A percentile compares a stretch with the other conserved stretches of the same genome.
phyloP scores from a whole-genome alignment of 83 land plant genomes.

The Thuja plicata region DNA sequence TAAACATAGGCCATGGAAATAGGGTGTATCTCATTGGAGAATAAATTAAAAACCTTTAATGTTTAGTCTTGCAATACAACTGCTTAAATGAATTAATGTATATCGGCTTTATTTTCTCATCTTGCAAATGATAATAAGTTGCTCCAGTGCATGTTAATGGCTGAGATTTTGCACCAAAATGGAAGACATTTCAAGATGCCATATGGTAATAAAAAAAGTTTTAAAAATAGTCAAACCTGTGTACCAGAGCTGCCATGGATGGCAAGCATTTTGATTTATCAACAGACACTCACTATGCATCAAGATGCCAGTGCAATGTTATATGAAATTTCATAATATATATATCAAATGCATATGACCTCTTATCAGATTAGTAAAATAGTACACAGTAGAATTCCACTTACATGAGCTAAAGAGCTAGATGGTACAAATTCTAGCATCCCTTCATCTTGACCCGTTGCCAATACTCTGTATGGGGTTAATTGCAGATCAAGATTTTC shows the following conservation, averaged over 20 bases:
- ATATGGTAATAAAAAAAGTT: neutral
- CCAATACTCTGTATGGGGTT: conserved; percentile 93
- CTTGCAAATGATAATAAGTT: neutral
- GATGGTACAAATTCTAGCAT: conserved; percentile 97
- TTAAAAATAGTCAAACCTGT: neutral
- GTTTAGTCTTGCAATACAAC: neutral
- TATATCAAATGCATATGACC: neutral
- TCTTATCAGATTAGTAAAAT: neutral
- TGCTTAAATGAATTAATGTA: neutral
- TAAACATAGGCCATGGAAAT: no score
- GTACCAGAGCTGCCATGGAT: neutral
- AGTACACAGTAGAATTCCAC: neutral
- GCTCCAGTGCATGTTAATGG: neutral
- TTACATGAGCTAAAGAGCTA: conserved; percentile 89
- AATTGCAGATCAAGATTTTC: conserved; percentile 96
- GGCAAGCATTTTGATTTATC: neutral
- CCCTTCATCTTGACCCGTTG: conserved; percentile 98
- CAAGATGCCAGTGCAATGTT: neutral
- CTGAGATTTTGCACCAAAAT: neutral
- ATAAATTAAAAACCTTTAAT: neutral
- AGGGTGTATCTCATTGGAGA: neutral
- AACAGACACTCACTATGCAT: neutral
- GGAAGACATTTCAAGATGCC: neutral
- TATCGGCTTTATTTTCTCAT: neutral
- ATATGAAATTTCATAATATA: neutral